Percentiles rank a stretch among this genome's conserved stretches.
phyloP scores from a whole-genome alignment of 192 early-diverging fungal genomes.

The Backusella morwellensis region DNA sequence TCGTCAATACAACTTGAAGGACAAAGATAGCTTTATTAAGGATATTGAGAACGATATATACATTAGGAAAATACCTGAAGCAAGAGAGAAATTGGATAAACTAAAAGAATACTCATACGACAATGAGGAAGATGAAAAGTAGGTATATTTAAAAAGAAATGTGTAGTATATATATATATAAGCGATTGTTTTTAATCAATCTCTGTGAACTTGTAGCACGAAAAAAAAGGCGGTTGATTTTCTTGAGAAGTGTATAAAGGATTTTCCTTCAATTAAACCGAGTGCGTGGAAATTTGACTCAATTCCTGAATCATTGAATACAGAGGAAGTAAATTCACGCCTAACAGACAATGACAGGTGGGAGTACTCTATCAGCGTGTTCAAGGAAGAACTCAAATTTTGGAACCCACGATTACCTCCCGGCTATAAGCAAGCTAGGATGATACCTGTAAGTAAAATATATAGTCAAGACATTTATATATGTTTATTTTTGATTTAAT shows the following conservation, averaged over 20 bases:
- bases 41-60: constrained; percentile 22
- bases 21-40: background rate
- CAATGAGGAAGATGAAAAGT: background rate
- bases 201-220: background rate
- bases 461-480: background rate
- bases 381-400: constrained; percentile 11
- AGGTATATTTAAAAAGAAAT: background rate
- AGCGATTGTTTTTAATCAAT: background rate
- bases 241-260: background rate
- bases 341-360: background rate
- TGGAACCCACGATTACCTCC: constrained; percentile 15
- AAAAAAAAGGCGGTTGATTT: background rate
- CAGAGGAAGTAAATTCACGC: no score
- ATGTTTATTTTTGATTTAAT: background rate
- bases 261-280: background rate
- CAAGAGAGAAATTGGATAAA: background rate
- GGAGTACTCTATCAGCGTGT: constrained; percentile 6
- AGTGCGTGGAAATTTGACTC: constrained; percentile 14
- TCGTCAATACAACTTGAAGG: background rate
- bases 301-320: constrained; percentile 5
- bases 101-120: background rate
- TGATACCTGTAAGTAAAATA: background rate
- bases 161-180: background rate
- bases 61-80: background rate
- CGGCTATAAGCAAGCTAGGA: background rate